phyloP scores from a whole-genome alignment of 495 filamentous ascomycete species.

The Pyronema domesticum region DNA sequence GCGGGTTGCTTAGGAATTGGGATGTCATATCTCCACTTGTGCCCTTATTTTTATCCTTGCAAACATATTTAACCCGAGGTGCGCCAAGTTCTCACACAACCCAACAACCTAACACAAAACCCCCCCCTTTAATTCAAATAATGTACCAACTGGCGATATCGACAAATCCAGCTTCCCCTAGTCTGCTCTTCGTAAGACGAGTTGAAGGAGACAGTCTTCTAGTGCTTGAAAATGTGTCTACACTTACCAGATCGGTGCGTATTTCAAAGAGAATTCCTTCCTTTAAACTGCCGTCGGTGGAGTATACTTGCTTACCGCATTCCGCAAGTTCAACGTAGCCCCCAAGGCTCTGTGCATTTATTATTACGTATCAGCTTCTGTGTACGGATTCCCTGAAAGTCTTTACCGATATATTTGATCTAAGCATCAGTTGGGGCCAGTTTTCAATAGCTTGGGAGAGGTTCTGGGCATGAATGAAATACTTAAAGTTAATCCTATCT shows the following conservation, averaged over 20 bases:
- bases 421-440: constrained; percentile 26
- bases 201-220: constrained; percentile 10
- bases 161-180: constrained; percentile 22
- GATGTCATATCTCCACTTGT: too few species aligned
- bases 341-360: background rate
- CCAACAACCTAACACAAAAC: too few species aligned
- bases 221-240: constrained; percentile 2
- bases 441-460: constrained; percentile 18
- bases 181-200: constrained; percentile 11
- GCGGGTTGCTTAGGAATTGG: too few species aligned
- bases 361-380: background rate
- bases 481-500: constrained; percentile 29
- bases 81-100: too few species aligned
- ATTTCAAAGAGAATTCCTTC: background rate
- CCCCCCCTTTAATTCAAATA: too few species aligned
- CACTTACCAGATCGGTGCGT: background rate
- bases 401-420: constrained; percentile 11
- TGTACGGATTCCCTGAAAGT: background rate
- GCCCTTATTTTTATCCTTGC: too few species aligned
- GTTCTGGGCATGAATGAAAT: constrained; percentile 33
- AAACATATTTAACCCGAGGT: too few species aligned
- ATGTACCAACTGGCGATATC: too few species aligned
- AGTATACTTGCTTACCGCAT: background rate
- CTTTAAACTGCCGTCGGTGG: background rate
- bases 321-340: background rate